phyloP scores from a whole-genome alignment of 805 yeast species.

The Pichia manshurica region DNA sequence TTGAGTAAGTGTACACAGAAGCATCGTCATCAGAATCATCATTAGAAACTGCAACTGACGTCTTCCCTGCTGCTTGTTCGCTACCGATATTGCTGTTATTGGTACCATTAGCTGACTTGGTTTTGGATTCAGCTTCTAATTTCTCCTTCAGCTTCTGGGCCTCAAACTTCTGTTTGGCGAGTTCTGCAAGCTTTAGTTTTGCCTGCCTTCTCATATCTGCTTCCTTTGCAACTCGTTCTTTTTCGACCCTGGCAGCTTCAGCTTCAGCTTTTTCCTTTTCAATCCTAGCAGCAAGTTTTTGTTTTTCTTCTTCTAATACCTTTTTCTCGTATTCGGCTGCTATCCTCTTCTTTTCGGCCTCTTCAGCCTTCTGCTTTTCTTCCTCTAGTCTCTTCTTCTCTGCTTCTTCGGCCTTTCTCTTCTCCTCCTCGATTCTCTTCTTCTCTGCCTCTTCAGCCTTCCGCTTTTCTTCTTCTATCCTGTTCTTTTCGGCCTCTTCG shows the following conservation, averaged over 20 bases:
- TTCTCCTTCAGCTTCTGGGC: not conserved
- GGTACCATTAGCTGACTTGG: not conserved
- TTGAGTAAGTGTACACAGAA: slow-evolving; percentile 29
- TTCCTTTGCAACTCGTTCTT: not conserved
- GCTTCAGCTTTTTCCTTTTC: not conserved
- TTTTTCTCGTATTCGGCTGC: not conserved
- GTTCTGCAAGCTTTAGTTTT: not conserved
- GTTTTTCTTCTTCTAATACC: not conserved
- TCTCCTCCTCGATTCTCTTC: too few relatives aligned
- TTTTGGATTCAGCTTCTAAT: not conserved
- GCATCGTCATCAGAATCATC: slow-evolving; percentile 13
- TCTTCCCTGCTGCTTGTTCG: too few relatives aligned
- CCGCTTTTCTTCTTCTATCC: not conserved
- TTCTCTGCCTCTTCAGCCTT: not conserved
- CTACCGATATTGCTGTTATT: not conserved
- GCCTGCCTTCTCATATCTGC: slow-evolving; percentile 1
- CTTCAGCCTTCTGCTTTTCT: not conserved
- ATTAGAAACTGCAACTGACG: too few relatives aligned
- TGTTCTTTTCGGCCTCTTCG: not conserved
- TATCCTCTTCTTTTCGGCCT: not conserved
- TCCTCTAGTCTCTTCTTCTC: not conserved
- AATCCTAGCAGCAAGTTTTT: not conserved
- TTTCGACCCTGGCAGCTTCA: not conserved
- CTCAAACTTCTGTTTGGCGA: not conserved
- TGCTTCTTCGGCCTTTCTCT: not conserved